These are phyloP conservation scores for Phytopythium aichiense DNA, from an alignment of 352 stramenopile species.

Conservation along the genomic window DNA sequence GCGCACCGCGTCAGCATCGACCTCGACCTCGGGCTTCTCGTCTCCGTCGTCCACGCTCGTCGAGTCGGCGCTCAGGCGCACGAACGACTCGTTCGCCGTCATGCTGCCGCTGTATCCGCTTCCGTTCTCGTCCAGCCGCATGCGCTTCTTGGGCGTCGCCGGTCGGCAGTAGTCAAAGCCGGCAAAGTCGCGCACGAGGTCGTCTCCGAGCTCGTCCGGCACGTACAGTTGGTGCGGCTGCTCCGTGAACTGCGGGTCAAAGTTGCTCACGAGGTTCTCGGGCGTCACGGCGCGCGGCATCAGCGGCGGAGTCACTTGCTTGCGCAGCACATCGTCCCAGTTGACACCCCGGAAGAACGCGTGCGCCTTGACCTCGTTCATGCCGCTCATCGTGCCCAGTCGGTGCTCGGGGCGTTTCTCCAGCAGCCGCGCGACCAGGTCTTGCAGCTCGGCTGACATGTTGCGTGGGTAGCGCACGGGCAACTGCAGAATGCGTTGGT, in stretches of 20 bases:
- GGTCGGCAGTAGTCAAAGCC: constrained; percentile 80
- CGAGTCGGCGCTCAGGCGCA: constrained; percentile 16
- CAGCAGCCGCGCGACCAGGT: constrained; percentile 58
- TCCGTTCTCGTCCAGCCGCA: neutral
- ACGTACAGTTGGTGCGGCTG: constrained; percentile 82
- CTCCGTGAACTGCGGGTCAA: constrained; percentile 83
- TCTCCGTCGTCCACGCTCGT: constrained; percentile 27
- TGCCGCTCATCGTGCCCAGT: constrained; percentile 51
- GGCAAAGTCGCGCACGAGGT: constrained; percentile 76
- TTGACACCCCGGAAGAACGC: constrained; percentile 74
- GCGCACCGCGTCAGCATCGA: constrained; percentile 38
- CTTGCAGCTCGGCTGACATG: constrained; percentile 77
- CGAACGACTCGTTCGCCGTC: constrained; percentile 17
- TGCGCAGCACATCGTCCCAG: constrained; percentile 72
- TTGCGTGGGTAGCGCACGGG: constrained; percentile 81
- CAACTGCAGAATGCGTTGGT: constrained; percentile 89
- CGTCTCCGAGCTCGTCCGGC: constrained; percentile 52
- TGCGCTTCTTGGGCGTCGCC: constrained; percentile 5
- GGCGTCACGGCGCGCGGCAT: constrained; percentile 52
- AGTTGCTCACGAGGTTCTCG: constrained; percentile 79
- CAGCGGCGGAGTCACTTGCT: constrained; percentile 55
- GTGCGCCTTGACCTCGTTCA: constrained; percentile 67
- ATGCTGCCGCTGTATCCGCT: constrained; percentile 15
- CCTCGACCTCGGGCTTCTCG: constrained; percentile 55
- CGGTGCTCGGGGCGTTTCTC: constrained; percentile 84